Percentiles rank a stretch among this genome's conserved stretches.
Conservation (phyloP, 169 alveolate species). For the Plasmodium fragile region DNA sequence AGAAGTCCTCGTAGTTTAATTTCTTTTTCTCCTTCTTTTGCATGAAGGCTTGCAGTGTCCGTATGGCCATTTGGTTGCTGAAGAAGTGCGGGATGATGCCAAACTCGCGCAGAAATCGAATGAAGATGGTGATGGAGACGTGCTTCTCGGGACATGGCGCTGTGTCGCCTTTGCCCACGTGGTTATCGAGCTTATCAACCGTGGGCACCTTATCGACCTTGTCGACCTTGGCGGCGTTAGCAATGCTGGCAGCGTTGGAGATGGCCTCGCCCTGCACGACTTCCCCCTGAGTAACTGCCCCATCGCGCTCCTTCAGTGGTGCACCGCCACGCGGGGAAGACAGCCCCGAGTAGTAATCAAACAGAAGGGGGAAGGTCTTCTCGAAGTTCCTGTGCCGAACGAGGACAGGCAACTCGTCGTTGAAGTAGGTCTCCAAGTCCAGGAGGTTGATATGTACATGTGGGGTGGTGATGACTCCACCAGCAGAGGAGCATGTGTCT, state of each 20-base stretch:
- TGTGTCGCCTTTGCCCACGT: neutral
- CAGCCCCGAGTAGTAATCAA: conserved; percentile 46
- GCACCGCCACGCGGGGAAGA: neutral
- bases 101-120: conserved; percentile 83
- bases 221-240: no score
- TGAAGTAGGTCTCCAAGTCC: conserved; percentile 54
- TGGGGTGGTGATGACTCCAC: neutral
- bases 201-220: neutral
- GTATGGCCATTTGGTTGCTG: conserved; percentile 16
- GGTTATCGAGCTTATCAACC: neutral
- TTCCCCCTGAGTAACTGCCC: neutral
- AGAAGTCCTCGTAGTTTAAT: conserved; percentile 67
- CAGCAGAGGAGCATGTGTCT: neutral
- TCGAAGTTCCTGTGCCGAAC: conserved; percentile 66
- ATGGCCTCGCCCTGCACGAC: neutral
- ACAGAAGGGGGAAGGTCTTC: conserved; percentile 72
- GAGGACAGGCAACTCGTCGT: conserved; percentile 43
- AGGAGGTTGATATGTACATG: conserved; percentile 34
- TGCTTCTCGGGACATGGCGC: neutral
- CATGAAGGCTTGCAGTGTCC: conserved; percentile 14
- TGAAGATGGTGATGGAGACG: conserved; percentile 79
- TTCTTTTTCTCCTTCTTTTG: conserved; percentile 17
- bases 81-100: conserved; percentile 83
- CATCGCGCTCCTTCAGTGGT: neutral
- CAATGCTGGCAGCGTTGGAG: neutral